These are phyloP conservation scores for Nigrospora sphaerica DNA, from an alignment of 2,329 filamentous ascomycete species.

Conservation along the genomic window DNA sequence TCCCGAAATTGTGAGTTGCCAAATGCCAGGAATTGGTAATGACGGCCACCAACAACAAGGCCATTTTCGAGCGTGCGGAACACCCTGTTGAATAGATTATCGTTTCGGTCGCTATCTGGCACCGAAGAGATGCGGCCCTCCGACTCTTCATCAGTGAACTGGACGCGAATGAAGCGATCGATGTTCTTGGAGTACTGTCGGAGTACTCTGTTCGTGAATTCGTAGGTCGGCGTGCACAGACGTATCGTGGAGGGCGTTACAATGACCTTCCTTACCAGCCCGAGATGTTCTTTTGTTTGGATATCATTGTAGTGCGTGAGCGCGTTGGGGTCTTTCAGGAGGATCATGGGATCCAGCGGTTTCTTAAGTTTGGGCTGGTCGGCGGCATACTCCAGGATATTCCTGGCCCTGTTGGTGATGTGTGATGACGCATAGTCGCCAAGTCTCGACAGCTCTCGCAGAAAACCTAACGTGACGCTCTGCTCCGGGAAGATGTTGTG, in stretches of 20 bases:
- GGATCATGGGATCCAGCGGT: slow-evolving; percentile 62
- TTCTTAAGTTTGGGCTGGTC: slow-evolving; percentile 45
- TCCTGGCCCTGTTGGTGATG: slow-evolving; percentile 43
- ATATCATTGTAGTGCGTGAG: slow-evolving; percentile 32
- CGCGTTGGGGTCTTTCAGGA: slow-evolving; percentile 55
- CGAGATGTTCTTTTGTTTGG: slow-evolving; percentile 57
- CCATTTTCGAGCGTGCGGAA: slow-evolving; percentile 67
- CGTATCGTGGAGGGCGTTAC: slow-evolving; percentile 82
- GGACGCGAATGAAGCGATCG: slow-evolving; percentile 81
- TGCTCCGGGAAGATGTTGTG: slow-evolving; percentile 70
- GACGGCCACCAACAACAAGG: slow-evolving; percentile 72
- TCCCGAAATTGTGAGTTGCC: slow-evolving; percentile 94
- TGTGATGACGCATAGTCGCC: slow-evolving; percentile 19
- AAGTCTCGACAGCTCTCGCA: slow-evolving; percentile 50
- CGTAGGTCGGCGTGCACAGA: slow-evolving; percentile 69
- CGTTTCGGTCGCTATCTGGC: slow-evolving; percentile 47
- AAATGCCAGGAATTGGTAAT: slow-evolving; percentile 86
- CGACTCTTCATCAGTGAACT: slow-evolving; percentile 76
- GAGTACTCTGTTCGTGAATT: slow-evolving; percentile 82
- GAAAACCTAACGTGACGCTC: slow-evolving; percentile 60
- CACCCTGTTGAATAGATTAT: slow-evolving; percentile 69
- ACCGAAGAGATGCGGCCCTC: slow-evolving; percentile 52
- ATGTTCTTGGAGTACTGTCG: slow-evolving; percentile 60
- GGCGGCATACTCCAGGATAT: slow-evolving; percentile 67
- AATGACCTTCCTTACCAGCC: slow-evolving; percentile 66